A percentile compares a stretch with the other conserved stretches of the same genome.
phyloP scores from a whole-genome alignment of 495 filamentous ascomycete genomes.

The Copromyces sp. region DNA sequence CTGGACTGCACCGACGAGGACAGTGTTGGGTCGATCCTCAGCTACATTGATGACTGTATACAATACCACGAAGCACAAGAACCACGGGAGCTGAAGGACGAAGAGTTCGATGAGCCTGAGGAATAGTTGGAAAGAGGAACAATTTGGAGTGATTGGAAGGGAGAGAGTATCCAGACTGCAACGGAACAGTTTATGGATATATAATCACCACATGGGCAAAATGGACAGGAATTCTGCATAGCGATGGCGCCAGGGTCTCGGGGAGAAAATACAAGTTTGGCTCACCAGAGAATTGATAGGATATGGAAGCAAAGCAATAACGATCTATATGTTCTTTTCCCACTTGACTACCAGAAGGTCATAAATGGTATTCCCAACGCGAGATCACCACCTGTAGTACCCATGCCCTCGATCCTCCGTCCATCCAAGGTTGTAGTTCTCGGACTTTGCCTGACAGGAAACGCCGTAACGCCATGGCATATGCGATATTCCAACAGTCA shows the following conservation, averaged over 20 bases:
- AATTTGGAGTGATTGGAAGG: not conserved
- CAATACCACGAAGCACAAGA: constrained; percentile 96
- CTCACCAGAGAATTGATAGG: not conserved
- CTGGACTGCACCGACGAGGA: constrained; percentile 89
- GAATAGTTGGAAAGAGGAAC: not conserved
- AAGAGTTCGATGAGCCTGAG: constrained; percentile 56
- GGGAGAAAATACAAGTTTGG: constrained; percentile 5
- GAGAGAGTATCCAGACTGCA: not conserved
- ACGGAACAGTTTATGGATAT: too few species aligned
- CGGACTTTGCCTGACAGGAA: not conserved
- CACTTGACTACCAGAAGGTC: not conserved
- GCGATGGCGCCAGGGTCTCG: constrained; percentile 36
- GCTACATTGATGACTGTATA: constrained; percentile 93
- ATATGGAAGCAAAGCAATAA: not conserved
- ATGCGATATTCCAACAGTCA: not conserved
- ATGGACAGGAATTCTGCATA: constrained; percentile 27
- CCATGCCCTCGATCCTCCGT: not conserved
- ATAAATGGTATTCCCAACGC: not conserved
- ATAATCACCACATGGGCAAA: not conserved
- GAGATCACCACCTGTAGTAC: not conserved
- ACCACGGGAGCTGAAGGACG: constrained; percentile 74
- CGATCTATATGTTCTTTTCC: not conserved
- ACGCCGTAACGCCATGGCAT: not conserved
- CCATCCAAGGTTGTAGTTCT: not conserved
- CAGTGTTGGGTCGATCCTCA: constrained; percentile 80